These are phyloP conservation scores for Saccharomyces hybrid DNA, from an alignment of 1,139 yeast genomes.

Conservation along the genomic window DNA sequence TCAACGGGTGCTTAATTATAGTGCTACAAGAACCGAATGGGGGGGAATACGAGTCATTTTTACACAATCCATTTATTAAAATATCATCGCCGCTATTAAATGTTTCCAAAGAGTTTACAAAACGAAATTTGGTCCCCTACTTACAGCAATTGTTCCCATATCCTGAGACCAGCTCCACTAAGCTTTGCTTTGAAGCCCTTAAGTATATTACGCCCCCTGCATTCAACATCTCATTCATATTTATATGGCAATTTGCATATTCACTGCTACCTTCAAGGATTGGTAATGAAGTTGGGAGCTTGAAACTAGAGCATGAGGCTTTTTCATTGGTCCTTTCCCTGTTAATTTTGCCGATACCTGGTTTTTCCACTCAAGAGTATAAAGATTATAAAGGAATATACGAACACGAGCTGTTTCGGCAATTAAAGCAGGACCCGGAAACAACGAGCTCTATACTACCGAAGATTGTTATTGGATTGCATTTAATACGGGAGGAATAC, in stretches of 20 bases:
- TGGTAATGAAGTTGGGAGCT: background rate
- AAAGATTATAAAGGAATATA: background rate
- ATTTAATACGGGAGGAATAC: slow-evolving; percentile 69
- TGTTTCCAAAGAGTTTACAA: slow-evolving; percentile 36
- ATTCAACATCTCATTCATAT: slow-evolving; percentile 12
- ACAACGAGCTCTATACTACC: slow-evolving; percentile 35
- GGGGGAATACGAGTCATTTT: slow-evolving; percentile 1
- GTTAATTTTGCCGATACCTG: background rate
- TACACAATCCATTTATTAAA: slow-evolving; percentile 62
- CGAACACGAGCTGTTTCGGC: background rate
- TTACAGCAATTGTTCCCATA: slow-evolving; percentile 10
- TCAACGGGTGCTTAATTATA: slow-evolving; percentile 10
- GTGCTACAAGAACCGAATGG: background rate
- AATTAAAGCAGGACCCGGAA: background rate
- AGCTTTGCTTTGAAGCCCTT: slow-evolving; percentile 16
- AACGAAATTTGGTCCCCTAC: background rate
- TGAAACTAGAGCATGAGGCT: background rate
- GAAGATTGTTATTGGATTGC: slow-evolving; percentile 61
- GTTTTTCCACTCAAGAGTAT: background rate
- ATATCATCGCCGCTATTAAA: slow-evolving; percentile 46
- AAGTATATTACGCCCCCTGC: slow-evolving; percentile 12
- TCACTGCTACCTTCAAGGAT: slow-evolving; percentile 7
- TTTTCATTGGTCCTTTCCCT: background rate
- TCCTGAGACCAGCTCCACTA: slow-evolving; percentile 11
- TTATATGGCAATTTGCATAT: slow-evolving; percentile 19